Conservation (phyloP, 305 asterid species). For the Fraxinus sp. region DNA sequence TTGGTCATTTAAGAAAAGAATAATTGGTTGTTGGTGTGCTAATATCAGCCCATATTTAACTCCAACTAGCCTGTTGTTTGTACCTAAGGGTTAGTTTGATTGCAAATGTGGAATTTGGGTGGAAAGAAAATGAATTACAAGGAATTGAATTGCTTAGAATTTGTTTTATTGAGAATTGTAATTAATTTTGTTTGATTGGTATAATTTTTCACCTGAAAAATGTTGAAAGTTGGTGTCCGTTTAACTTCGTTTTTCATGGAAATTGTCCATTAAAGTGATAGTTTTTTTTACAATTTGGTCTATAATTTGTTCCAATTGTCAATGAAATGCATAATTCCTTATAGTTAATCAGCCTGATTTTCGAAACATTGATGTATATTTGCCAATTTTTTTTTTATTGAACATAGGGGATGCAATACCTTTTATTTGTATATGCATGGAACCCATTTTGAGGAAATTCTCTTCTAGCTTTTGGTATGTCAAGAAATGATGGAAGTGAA, state of each 20-base stretch:
- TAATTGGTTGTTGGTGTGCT: slow-evolving; percentile 13
- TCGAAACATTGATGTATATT: background rate
- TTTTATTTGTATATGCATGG: background rate
- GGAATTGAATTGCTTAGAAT: no score
- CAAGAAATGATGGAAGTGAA: background rate
- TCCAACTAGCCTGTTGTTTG: slow-evolving; percentile 11
- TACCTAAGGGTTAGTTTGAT: background rate
- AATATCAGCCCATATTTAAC: background rate
- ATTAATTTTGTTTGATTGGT: no score
- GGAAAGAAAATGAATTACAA: no score
- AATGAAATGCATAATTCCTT: background rate
- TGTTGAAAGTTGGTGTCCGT: no score
- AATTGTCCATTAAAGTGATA: no score
- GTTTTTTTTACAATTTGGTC: no score
- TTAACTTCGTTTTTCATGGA: no score
- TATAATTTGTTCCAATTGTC: background rate
- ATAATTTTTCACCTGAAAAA: no score
- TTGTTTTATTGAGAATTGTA: no score
- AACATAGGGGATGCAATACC: background rate
- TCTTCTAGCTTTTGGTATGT: background rate
- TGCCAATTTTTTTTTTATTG: no score
- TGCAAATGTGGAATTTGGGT: no score
- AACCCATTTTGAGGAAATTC: background rate
- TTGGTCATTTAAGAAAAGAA: background rate
- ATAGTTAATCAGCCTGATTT: background rate